Evolutionary conservation across 306 rosid genomes (phyloP).

Genomic region (Acacia melanoxylon): DNA sequence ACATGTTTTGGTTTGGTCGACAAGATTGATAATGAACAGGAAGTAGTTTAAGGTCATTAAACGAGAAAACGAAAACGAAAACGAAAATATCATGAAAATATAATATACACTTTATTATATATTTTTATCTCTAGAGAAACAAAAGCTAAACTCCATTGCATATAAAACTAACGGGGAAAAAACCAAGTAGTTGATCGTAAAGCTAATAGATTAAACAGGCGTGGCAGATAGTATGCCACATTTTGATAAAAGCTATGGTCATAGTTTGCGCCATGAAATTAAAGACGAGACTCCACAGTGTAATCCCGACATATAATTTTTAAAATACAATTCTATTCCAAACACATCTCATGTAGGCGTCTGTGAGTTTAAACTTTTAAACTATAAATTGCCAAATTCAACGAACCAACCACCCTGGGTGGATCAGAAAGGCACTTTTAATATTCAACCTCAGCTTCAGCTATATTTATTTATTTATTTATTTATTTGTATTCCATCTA

Average conservation of each 20-base stretch:
- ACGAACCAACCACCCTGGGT: not conserved
- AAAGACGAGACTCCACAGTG: not conserved
- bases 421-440: not conserved
- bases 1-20: conserved; percentile 4
- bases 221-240: not conserved
- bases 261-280: not conserved
- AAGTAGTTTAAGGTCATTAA: not conserved
- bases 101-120: not conserved
- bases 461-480: too few species aligned
- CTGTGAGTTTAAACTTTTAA: not conserved
- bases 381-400: not conserved
- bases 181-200: not conserved
- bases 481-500: too few species aligned
- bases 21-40: not conserved
- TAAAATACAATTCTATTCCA: not conserved
- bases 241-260: not conserved
- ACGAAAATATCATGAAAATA: not conserved
- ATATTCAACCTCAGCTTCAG: not conserved
- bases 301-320: not conserved
- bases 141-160: not conserved
- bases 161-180: not conserved
- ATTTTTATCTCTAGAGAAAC: not conserved
- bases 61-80: not conserved
- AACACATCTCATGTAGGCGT: not conserved
- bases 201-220: not conserved